These are phyloP conservation scores for Lactarius indigo DNA, from an alignment of 768 basidiomycete species.

Conservation along the genomic window DNA sequence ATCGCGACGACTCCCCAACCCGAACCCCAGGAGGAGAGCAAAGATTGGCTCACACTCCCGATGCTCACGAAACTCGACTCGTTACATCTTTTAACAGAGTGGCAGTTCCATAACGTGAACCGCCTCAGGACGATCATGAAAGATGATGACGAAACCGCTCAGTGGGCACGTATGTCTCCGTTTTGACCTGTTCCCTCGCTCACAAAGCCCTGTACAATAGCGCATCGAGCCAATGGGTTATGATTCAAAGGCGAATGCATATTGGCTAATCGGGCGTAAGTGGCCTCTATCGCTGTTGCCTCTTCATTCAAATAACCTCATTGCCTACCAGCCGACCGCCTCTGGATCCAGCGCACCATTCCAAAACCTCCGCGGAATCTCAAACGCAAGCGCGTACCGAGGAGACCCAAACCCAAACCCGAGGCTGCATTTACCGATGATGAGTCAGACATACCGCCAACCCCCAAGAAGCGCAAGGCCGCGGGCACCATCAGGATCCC, in stretches of 20 bases:
- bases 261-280: slow-evolving; percentile 82
- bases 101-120: slow-evolving; percentile 81
- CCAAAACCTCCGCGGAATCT: slow-evolving; percentile 43
- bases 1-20: slow-evolving; percentile 13
- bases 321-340: slow-evolving; percentile 57
- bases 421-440: slow-evolving; percentile 25
- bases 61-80: slow-evolving; percentile 73
- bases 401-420: slow-evolving; percentile 32
- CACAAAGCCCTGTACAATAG: slow-evolving; percentile 37
- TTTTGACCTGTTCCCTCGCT: not conserved
- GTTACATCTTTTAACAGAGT: slow-evolving; percentile 69
- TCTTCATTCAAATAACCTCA: slow-evolving; percentile 5
- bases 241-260: slow-evolving; percentile 72
- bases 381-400: slow-evolving; percentile 39
- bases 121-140: slow-evolving; percentile 71
- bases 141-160: slow-evolving; percentile 69
- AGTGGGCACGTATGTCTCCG: slow-evolving; percentile 56
- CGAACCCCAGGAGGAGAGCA: slow-evolving; percentile 38
- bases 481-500: slow-evolving; percentile 9
- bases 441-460: slow-evolving; percentile 26
- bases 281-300: slow-evolving; percentile 14
- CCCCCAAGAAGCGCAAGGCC: slow-evolving; percentile 28
- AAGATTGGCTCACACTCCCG: slow-evolving; percentile 68
- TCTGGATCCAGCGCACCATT: slow-evolving; percentile 80
- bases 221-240: slow-evolving; percentile 85